phyloP scores from a whole-genome alignment of 495 filamentous ascomycete genomes.

The Penicillium canescens region DNA sequence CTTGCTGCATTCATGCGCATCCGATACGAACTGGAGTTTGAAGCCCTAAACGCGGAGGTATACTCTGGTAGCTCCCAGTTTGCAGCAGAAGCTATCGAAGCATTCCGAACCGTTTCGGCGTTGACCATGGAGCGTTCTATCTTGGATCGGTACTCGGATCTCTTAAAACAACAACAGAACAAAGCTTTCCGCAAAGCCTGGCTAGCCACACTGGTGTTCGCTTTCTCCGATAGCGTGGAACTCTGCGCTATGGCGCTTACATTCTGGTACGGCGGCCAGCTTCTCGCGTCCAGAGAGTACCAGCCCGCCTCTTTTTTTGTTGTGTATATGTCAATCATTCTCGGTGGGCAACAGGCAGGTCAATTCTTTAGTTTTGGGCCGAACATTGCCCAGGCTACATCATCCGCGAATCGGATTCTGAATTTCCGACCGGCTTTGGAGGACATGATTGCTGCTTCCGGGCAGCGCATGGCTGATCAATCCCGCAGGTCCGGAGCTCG shows the following conservation, averaged over 20 bases:
- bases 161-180: conserved; percentile 52
- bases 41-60: conserved; percentile 57
- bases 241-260: conserved; percentile 57
- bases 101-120: conserved; percentile 59
- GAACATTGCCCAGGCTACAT: conserved; percentile 57
- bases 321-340: conserved; percentile 59
- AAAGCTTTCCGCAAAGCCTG: conserved; percentile 53
- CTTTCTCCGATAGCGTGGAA: conserved; percentile 41
- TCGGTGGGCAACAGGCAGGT: conserved; percentile 54
- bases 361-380: conserved; percentile 51
- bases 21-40: conserved; percentile 49
- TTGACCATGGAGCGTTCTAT: conserved; percentile 54
- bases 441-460: too few species aligned
- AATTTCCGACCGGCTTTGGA: conserved; percentile 5
- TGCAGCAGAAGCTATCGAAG: conserved; percentile 56
- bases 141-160: conserved; percentile 43
- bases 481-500: not conserved
- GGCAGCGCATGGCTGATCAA: not conserved
- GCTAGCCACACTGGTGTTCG: conserved; percentile 38
- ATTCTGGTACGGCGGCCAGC: conserved; percentile 60
- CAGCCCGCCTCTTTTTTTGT: conserved; percentile 54
- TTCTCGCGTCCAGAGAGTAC: conserved; percentile 54
- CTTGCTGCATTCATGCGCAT: conserved; percentile 57
- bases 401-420: conserved; percentile 57
- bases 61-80: conserved; percentile 56